Percentiles rank a stretch among this genome's conserved stretches.
Conservation (phyloP, 2,329 filamentous ascomycete genomes). For the Thelonectria discophora region DNA sequence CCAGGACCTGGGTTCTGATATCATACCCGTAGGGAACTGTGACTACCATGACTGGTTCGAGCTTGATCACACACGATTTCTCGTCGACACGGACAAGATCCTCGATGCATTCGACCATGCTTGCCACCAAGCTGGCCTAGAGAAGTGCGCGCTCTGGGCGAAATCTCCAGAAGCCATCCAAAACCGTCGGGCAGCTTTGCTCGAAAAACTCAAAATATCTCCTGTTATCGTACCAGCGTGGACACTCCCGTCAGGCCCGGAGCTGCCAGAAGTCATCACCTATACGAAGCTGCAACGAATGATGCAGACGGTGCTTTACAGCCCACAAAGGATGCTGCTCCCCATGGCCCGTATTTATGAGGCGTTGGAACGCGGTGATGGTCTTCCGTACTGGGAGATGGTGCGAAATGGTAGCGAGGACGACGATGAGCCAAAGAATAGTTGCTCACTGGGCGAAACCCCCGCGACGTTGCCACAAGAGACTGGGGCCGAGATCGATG, state of each 20-base stretch:
- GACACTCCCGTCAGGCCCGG: constrained; percentile 43
- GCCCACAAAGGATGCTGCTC: constrained; percentile 53
- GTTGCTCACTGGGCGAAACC: constrained; percentile 39
- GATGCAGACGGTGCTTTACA: constrained; percentile 55
- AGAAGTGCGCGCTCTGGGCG: constrained; percentile 56
- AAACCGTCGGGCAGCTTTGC: constrained; percentile 50
- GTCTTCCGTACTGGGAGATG: constrained; percentile 53
- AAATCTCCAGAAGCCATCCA: constrained; percentile 50
- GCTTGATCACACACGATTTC: constrained; percentile 55
- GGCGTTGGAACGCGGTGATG: constrained; percentile 55
- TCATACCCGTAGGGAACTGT: constrained; percentile 50
- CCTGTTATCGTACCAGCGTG: constrained; percentile 55
- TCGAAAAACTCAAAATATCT: constrained; percentile 51
- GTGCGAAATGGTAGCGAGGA: constrained; percentile 25
- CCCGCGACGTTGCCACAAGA: constrained; percentile 41
- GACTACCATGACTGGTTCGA: constrained; percentile 64
- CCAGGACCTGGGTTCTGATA: no score
- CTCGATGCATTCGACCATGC: constrained; percentile 62
- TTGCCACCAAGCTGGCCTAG: constrained; percentile 62
- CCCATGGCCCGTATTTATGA: constrained; percentile 55
- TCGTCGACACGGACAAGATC: constrained; percentile 63
- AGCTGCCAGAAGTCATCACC: constrained; percentile 59
- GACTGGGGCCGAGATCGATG: constrained; percentile 46
- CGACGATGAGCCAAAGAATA: constrained; percentile 25
- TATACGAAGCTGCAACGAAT: constrained; percentile 58